Base-by-base conservation (phyloP, 2,329 filamentous ascomycete genomes). In the Aspergillus sojae region DNA sequence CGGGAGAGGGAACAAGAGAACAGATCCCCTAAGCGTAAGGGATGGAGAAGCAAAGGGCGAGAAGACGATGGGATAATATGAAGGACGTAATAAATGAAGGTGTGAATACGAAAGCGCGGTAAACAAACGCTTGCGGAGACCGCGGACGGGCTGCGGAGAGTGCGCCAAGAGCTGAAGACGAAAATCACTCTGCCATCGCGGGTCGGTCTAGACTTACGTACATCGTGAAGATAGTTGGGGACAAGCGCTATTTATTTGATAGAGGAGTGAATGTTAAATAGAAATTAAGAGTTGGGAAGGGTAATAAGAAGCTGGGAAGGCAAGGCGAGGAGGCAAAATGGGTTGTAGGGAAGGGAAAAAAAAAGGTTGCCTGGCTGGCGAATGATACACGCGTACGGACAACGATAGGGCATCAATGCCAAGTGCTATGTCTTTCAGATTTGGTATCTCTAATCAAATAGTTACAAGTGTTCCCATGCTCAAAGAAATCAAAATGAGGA, bases 401-500 rank as follows among this genome's bases (percentile, higher is more conserved):
- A 56, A 36, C 19, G 43, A 45, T 39, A 56, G 46, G 58, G 34
- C 52, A 61, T 21, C 52, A 48, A 52, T 28, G 32, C 57, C 28
- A 23, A 21, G 59, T 45, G 41, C 53, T 65, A 62, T 64, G 56
- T 57, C 57, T 54, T 63, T 66, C 60, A 58, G 53, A 58, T 64
- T 67, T 64, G 64, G 66, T 66, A 67, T 67, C 65, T 67, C 59
- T 59, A 65, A 60, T 58, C 54, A 56, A 60, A 60, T 60, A 60
- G 58, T 26, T 60, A 60, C 58, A 60, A 30, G 52, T 55, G 52
- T 55, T 19, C 30, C 32, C 32, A 55, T 55, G 52, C 52, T 39
- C 52, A 59, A 46, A 58, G 50, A 57, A 59, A 57, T 52, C 16
- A 30, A 58, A 56, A 52, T 52, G 7, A 59, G 36, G 30, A 52